Evolutionary conservation across 495 filamentous ascomycete species (phyloP).

Genomic region (Penicillium lagena): DNA sequence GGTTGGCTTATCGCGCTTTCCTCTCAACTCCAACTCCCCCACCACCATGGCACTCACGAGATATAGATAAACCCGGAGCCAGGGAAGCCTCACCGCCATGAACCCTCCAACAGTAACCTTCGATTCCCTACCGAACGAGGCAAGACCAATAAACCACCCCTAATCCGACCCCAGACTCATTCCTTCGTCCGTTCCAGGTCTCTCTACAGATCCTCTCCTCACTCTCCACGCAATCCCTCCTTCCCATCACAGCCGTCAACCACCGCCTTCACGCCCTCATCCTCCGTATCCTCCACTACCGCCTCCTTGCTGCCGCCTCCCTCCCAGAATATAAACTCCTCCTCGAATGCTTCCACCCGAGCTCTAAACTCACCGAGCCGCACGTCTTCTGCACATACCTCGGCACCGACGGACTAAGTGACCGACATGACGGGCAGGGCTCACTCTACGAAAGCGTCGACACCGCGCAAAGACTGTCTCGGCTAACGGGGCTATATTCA

Average conservation of each 20-base stretch:
- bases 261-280: slow-evolving; percentile 62
- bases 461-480: slow-evolving; percentile 20
- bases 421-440: slow-evolving; percentile 28
- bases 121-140: slow-evolving; percentile 47
- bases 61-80: no score
- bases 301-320: slow-evolving; percentile 51
- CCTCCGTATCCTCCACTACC: slow-evolving; percentile 59
- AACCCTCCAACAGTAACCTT: slow-evolving; percentile 9
- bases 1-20: no score
- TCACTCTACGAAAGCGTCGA: slow-evolving; percentile 34
- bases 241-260: slow-evolving; percentile 54
- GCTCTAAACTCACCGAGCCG: slow-evolving; percentile 59
- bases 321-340: slow-evolving; percentile 58
- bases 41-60: no score
- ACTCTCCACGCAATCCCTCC: slow-evolving; percentile 54
- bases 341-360: slow-evolving; percentile 73
- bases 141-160: slow-evolving; percentile 5
- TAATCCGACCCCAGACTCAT: not conserved
- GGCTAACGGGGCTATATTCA: slow-evolving; percentile 43
- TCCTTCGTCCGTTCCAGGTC: slow-evolving; percentile 41
- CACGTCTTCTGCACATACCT: slow-evolving; percentile 64
- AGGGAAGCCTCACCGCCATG: not conserved
- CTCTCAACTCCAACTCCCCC: no score
- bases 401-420: slow-evolving; percentile 46
- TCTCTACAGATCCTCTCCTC: slow-evolving; percentile 56